A percentile compares a stretch with the other conserved stretches of the same genome.
Conservation (phyloP, 2,329 filamentous ascomycete genomes). For the Trichoderma asperellum region DNA sequence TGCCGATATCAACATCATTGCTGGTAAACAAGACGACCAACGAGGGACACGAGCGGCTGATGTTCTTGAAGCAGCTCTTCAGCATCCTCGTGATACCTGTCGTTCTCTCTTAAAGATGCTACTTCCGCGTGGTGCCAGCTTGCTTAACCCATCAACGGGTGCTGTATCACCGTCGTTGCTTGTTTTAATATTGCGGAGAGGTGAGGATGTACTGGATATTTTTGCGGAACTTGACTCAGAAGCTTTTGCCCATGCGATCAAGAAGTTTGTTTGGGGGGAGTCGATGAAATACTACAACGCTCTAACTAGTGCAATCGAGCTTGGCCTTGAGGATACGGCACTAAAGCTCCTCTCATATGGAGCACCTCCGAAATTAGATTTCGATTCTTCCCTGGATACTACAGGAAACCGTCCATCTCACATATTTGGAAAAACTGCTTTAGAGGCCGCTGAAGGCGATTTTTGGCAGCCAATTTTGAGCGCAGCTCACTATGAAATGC, state of each 20-base stretch:
- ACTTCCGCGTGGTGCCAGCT: background rate
- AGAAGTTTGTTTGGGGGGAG: background rate
- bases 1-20: background rate
- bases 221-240: background rate
- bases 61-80: slow-evolving; percentile 6
- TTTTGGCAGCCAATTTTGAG: slow-evolving; percentile 11
- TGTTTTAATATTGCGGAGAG: background rate
- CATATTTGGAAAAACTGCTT: background rate
- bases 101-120: background rate
- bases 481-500: slow-evolving; percentile 5
- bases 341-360: slow-evolving; percentile 5
- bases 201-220: background rate
- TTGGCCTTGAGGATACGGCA: background rate
- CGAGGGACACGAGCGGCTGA: background rate
- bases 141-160: background rate
- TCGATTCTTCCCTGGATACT: background rate
- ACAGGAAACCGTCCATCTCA: background rate
- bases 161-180: background rate
- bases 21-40: background rate
- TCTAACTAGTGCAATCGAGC: background rate
- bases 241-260: background rate
- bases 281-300: background rate
- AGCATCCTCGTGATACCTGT: background rate
- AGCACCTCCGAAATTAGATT: background rate
- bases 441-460: background rate